phyloP scores from a whole-genome alignment of 2,329 filamentous ascomycete species.

The Tolypocladium ophioglossoides region DNA sequence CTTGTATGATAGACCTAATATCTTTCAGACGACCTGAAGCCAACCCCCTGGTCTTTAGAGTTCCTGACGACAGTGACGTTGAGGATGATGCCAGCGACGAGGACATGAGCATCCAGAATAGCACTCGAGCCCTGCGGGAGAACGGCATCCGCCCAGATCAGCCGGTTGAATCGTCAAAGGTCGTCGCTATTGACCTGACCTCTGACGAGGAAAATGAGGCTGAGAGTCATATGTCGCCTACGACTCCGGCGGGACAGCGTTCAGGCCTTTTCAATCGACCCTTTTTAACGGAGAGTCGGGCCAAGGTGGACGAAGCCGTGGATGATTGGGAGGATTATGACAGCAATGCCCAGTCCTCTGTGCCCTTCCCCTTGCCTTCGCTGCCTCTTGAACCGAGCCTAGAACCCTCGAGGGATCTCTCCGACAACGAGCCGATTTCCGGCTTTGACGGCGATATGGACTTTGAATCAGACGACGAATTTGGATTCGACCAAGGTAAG shows the following conservation, averaged over 20 bases:
- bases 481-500: neutral
- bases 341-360: neutral
- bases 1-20: constrained; percentile 4
- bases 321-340: neutral
- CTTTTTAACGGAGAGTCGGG: neutral
- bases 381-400: neutral
- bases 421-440: neutral
- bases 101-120: constrained; percentile 14
- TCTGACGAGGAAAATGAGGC: constrained; percentile 9
- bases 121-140: constrained; percentile 13
- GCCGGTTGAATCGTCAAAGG: neutral
- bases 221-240: neutral
- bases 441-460: neutral
- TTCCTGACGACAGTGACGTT: constrained; percentile 30
- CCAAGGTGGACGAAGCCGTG: neutral
- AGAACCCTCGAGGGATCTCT: neutral
- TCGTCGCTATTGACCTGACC: constrained; percentile 10
- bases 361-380: neutral
- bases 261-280: neutral
- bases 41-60: constrained; percentile 23
- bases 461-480: neutral
- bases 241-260: neutral
- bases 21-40: constrained; percentile 11
- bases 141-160: constrained; percentile 17
- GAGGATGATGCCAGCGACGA: constrained; percentile 17